A percentile compares a stretch with the other conserved stretches of the same genome.
phyloP scores from a whole-genome alignment of 257 asterid species.

The Lavandula angustifolia region DNA sequence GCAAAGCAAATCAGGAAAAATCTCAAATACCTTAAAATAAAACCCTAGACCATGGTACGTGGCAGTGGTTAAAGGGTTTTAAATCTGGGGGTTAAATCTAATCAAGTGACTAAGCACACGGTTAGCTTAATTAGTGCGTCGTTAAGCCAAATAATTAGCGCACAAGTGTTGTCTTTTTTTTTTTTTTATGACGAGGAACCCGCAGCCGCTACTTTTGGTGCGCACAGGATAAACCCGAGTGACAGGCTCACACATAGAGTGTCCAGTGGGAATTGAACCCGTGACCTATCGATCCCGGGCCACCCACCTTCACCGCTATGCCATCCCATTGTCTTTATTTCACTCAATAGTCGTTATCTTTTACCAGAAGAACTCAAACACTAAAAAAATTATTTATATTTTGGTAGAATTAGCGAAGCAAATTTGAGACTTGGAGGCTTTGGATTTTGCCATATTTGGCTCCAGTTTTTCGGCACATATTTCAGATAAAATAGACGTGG shows the following conservation, averaged over 20 bases:
- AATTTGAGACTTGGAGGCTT: slow-evolving; percentile 15
- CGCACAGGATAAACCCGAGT: no score
- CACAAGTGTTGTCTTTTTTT: slow-evolving; percentile 29
- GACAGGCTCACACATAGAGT: no score
- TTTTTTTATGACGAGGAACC: no score
- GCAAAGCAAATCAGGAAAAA: slow-evolving; percentile 39
- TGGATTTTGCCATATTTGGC: slow-evolving; percentile 27
- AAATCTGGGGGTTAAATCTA: slow-evolving; percentile 3
- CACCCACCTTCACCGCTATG: no score
- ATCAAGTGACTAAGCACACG: slow-evolving; percentile 24
- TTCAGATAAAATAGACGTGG: slow-evolving; percentile 22
- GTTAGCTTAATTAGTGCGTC: slow-evolving; percentile 13
- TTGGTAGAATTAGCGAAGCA: background rate
- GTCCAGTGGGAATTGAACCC: no score
- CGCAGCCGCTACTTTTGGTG: no score
- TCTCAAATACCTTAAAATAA: slow-evolving; percentile 29
- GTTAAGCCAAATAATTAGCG: slow-evolving; percentile 28
- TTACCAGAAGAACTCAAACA: slow-evolving; percentile 29
- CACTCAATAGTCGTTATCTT: background rate
- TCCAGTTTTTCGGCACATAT: background rate
- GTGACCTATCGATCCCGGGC: no score
- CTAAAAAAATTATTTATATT: background rate
- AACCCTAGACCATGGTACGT: slow-evolving; percentile 29
- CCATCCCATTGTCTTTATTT: background rate
- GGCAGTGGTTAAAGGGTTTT: slow-evolving; percentile 24